Conservation (phyloP, 208 protist species). For the Trypanosoma caninum region DNA sequence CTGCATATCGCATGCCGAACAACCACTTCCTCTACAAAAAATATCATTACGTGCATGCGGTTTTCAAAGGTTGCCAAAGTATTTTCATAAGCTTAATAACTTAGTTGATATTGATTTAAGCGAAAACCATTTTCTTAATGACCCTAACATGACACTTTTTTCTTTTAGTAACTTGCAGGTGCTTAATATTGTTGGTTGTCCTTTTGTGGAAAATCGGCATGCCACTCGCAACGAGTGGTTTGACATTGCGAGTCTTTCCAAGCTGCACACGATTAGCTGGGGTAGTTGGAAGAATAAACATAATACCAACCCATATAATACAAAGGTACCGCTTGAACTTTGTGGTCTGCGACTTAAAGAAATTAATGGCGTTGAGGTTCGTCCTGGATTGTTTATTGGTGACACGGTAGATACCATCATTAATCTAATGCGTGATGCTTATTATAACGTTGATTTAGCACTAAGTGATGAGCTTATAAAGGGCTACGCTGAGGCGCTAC, state of each 20-base stretch:
- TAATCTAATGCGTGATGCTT: constrained; percentile 79
- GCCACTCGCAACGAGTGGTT: constrained; percentile 81
- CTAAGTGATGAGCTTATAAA: constrained; percentile 69
- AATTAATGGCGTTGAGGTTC: constrained; percentile 73
- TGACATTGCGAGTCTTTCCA: constrained; percentile 73
- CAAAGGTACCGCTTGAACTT: constrained; percentile 81
- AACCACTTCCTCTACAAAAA: constrained; percentile 64
- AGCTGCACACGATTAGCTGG: constrained; percentile 74
- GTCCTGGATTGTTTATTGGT: constrained; percentile 65
- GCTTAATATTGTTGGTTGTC: constrained; percentile 82
- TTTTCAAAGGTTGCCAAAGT: constrained; percentile 78
- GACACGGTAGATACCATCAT: constrained; percentile 76
- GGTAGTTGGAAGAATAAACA: constrained; percentile 68
- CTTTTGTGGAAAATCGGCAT: constrained; percentile 64
- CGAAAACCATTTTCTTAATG: constrained; percentile 75
- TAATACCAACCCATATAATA: constrained; percentile 84
- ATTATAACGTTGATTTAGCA: constrained; percentile 84
- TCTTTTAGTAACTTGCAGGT: constrained; percentile 68
- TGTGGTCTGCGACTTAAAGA: constrained; percentile 52
- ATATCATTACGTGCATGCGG: constrained; percentile 67
- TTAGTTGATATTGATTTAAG: constrained; percentile 83
- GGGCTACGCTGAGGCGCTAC: constrained; percentile 58
- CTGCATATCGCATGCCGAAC: constrained; percentile 48
- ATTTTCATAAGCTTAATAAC: constrained; percentile 81
- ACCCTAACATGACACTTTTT: constrained; percentile 87